Evolutionary conservation across 768 basidiomycete genomes (phyloP).

Genomic region (Arthromyces matolae): DNA sequence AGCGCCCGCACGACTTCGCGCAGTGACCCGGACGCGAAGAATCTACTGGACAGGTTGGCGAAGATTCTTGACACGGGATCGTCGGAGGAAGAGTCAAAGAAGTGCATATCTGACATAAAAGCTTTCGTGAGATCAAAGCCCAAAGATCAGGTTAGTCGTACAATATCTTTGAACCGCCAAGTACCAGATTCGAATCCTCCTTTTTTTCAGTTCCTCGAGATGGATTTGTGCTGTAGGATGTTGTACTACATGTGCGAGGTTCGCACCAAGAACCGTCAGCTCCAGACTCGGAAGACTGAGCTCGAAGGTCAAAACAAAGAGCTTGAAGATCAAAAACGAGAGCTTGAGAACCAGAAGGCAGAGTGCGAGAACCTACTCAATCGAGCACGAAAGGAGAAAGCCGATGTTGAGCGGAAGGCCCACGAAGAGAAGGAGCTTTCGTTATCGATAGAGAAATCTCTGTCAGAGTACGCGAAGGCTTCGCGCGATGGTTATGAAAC

Average conservation of each 20-base stretch:
- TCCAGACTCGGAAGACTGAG: conserved; percentile 33
- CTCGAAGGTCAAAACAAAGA: conserved; percentile 28
- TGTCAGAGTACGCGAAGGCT: conserved; percentile 49
- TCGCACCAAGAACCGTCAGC: conserved; percentile 28
- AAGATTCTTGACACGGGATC: conserved; percentile 54
- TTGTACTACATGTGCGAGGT: conserved; percentile 49
- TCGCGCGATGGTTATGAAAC: conserved; percentile 41
- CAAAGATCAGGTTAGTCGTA: conserved; percentile 36
- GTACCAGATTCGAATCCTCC: not conserved
- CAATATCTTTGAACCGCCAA: not conserved
- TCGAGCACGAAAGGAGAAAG: conserved; percentile 33
- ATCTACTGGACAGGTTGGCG: conserved; percentile 50
- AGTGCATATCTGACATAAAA: conserved; percentile 48
- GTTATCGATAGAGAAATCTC: conserved; percentile 45
- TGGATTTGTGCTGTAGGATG: conserved; percentile 46
- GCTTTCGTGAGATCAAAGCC: conserved; percentile 43
- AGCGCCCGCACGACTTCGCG: conserved; percentile 20
- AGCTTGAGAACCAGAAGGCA: conserved; percentile 29
- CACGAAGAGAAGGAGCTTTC: conserved; percentile 51
- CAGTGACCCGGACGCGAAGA: conserved; percentile 42
- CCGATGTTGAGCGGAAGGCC: conserved; percentile 33
- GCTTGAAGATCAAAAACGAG: conserved; percentile 25
- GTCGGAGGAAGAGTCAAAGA: conserved; percentile 44
- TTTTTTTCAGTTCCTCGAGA: conserved; percentile 42
- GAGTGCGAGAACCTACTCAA: conserved; percentile 27